Percentiles rank a stretch among this genome's conserved stretches.
phyloP scores from a whole-genome alignment of 1,284 basidiomycete species.

The Ganoderma resinaceum region DNA sequence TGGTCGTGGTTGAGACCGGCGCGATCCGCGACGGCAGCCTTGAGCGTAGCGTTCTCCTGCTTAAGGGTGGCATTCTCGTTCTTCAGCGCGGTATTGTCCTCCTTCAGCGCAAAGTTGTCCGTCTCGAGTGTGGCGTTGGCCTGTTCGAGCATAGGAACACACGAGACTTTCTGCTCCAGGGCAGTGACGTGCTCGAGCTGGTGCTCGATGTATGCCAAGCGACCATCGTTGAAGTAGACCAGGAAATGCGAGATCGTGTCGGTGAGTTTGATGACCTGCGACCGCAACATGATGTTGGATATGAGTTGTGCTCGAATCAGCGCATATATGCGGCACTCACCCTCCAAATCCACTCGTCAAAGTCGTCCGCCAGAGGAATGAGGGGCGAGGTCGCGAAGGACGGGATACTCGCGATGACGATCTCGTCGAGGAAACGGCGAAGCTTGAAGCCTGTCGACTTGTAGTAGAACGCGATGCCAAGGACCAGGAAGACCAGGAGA shows the following conservation, averaged over 20 bases:
- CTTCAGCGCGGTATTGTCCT: neutral
- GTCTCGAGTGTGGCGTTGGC: neutral
- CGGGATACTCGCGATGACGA: neutral
- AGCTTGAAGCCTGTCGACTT: constrained; percentile 1
- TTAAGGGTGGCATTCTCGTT: neutral
- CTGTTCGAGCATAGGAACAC: neutral
- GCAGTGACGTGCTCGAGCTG: neutral
- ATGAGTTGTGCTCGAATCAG: neutral
- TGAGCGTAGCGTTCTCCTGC: neutral
- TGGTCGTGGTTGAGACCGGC: neutral
- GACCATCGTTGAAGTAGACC: neutral
- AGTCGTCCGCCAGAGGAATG: neutral
- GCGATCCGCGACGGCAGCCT: neutral
- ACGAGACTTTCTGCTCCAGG: neutral
- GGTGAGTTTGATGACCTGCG: neutral
- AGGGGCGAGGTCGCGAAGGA: neutral
- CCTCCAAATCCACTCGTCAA: neutral
- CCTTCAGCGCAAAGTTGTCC: neutral
- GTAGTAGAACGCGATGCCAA: neutral
- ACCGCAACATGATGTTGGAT: no score
- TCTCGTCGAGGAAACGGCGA: neutral
- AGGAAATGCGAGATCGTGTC: neutral
- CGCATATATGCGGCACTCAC: neutral
- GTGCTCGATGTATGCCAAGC: neutral
- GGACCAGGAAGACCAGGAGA: neutral